Base-by-base conservation (phyloP, 83 land plant genomes). In the Thuja plicata region DNA sequence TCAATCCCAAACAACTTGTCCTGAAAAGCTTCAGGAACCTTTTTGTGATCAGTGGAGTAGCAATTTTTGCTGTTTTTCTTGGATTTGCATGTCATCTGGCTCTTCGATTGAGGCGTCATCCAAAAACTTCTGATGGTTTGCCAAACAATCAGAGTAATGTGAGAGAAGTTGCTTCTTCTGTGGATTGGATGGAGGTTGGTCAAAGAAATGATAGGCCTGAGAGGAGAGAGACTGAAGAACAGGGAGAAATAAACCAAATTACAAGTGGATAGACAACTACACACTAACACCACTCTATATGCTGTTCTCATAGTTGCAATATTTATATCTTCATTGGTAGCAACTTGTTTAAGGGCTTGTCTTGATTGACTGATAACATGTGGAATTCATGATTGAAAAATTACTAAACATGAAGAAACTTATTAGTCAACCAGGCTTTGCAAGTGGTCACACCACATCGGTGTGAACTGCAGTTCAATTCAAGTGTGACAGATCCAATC, bases 21-120 rank as follows among this genome's bases (percentile, higher is more conserved):
- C 92, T 92, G 21, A 30, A 35, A 37, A 92, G 89, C 89, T 92
- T 92, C 52, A 77, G 81, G 88, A 89, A 89, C 16, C 82, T 92
- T 24, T 92, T 88, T 74, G 84, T 92, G 57, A 86, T 92, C 37
- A 62, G 74, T 52, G 93, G 92, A 16, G 32, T 50, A 40, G 89
- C 89, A 66, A 86, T 80, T 10, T 34, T 86, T 43, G 15, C 48
- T n/a, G 54, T 77, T 27, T 46, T 90, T 30, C 30, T 90, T 50
- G 62, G 78, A 74, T 90, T 88, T 57, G 54, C 77, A 66, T 35
- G 80, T 40, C 60, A 62, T 88, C 1, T 86, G n/a, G 24, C 85
- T 85, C 87, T 93, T 89, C 91, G 12, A 21, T 81, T 30, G n/a
- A 66, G 89, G 32, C 89, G 86, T 45, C 73, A 27, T 66, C 89